Evolutionary conservation across 2,329 filamentous ascomycete species (phyloP), one percentile per base, ranked within the genome.

Genomic region (Fusarium staphyleae): DNA sequence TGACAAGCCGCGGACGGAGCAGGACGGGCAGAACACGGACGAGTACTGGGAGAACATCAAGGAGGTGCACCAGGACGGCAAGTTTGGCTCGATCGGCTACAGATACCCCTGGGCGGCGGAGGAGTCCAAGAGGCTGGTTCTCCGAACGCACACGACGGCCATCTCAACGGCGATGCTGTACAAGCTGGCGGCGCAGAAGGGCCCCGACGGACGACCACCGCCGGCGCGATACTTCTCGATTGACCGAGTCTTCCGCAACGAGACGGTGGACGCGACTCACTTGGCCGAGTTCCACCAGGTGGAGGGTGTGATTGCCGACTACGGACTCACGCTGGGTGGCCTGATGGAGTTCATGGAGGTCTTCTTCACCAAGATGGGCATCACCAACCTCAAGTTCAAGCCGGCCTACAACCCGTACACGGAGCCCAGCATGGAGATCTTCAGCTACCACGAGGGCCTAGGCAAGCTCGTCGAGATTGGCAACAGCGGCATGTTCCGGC

Each of bases 251-350:
- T 99, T 99, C 87, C 87, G 91, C 64, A 99, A 99, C 75, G 95
- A 99, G 77, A 91, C 91, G 3, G 93, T 99, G 52, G 95, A 99
- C 70, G 93, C 93, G 12, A 99, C 95, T 8, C 95, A 99, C 80
- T 77, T 99, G 69, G 93, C 92, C 32, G 95, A 99, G 75, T 99
- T 99, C 82, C 95, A 99, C 78, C 95, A 99, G 73, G 91, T 98
- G 28, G 95, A 99, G 77, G 95, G 95, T 75, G 93, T 99, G 43
- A 98, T 99, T 76, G 95, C 95, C 19, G 95, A 99, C 76, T 98
- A 96, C 73, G 89, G 89, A 29, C 81, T 99, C 58, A 96, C 93
- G 1, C 84, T 98, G 14, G 95, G 95, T 64, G 95, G 93, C 39
- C 80, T 98, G 52, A 96, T 97, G 81, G 91, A 83, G 85, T 77